Percentiles rank a stretch among this genome's conserved stretches.
Conservation (phyloP, 2,329 filamentous ascomycete species). For the Talaromyces islandicus region DNA sequence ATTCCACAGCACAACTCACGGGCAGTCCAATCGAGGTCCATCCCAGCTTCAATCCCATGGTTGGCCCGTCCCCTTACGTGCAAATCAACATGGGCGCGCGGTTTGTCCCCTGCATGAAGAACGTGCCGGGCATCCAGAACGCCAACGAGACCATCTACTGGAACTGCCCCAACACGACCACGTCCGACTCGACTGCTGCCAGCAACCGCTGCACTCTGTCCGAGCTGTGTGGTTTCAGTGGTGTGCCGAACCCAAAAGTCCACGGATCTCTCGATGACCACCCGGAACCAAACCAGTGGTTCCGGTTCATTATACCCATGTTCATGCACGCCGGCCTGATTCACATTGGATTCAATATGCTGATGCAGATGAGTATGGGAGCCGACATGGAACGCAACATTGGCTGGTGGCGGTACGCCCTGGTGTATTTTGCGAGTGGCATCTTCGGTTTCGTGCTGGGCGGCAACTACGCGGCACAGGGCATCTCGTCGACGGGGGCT, state of each 20-base stretch:
- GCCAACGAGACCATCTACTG: slow-evolving; percentile 43
- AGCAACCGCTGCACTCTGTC: slow-evolving; percentile 64
- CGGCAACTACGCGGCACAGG: slow-evolving; percentile 81
- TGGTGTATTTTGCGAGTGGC: slow-evolving; percentile 85
- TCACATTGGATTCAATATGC: slow-evolving; percentile 92
- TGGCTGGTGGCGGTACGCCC: slow-evolving; percentile 75
- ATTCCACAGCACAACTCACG: slow-evolving; percentile 53
- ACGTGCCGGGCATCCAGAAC: slow-evolving; percentile 42
- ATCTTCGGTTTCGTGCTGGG: slow-evolving; percentile 96
- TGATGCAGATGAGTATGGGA: slow-evolving; percentile 83
- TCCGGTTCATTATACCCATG: slow-evolving; percentile 88
- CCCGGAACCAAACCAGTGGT: slow-evolving; percentile 86
- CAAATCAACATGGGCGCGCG: slow-evolving; percentile 96
- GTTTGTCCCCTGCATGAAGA: slow-evolving; percentile 93
- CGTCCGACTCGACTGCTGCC: slow-evolving; percentile 43
- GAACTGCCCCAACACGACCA: slow-evolving; percentile 77
- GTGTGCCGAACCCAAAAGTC: slow-evolving; percentile 60
- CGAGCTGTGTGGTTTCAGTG: slow-evolving; percentile 76
- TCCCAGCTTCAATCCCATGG: slow-evolving; percentile 92
- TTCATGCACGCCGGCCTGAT: slow-evolving; percentile 92
- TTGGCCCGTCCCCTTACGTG: slow-evolving; percentile 83
- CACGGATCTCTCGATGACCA: slow-evolving; percentile 47
- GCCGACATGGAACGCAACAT: slow-evolving; percentile 90
- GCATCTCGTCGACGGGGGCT: slow-evolving; percentile 77
- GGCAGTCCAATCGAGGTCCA: slow-evolving; percentile 64